Base-by-base conservation (phyloP, 345 rosid species). In the Crucihimalaya himalaica region DNA sequence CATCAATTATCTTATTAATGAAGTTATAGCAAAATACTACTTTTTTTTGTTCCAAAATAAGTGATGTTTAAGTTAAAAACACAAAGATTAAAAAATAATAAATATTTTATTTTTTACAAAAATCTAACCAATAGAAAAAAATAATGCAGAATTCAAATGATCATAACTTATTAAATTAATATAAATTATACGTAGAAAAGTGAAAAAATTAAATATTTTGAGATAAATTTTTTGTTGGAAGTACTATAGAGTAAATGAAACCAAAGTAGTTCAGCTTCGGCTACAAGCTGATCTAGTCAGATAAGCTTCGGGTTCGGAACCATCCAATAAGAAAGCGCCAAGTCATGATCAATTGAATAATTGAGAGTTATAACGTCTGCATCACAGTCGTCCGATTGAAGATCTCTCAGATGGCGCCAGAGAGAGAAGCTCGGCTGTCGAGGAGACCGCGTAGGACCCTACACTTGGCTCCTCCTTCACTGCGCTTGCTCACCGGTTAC, bases 371-470 rank as follows among this genome's bases (percentile, higher is more conserved):
- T 35, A 68, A 76, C 68, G 65, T 52, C 56, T 53, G 50, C n/a
- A 68, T 52, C 70, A 20, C 57, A 75, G 70, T 74, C 74, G 70
- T 76, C 51, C 70, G 58, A 62, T 68, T 52, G 2, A 7, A 31
- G 48, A 21, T 0, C 10, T 18, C 31, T 54, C 28, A 52, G 73
- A 67, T 75, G 63, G 68, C 45, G 63, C 73, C 55, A 53, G 18
- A 45, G 21, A 47, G 8, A 0, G 23, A 21, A 45, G 47, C 67
- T 63, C 71, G 47, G 12, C 39, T 39, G 55, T 39, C 76, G 66
- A 77, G 76, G 76, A 70, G 23, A n/a, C 66, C 66, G 71, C 75
- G 67, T 64, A 46, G 56, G 56, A 10, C 62, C 67, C 54, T 39
- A 67, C 68, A n/a, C 3, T 15, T 6, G 10, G 23, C 67, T 34